A percentile compares a stretch with the other conserved stretches of the same genome.
Conservation (phyloP, 768 basidiomycete species). For the Leccinum truebloodii region DNA sequence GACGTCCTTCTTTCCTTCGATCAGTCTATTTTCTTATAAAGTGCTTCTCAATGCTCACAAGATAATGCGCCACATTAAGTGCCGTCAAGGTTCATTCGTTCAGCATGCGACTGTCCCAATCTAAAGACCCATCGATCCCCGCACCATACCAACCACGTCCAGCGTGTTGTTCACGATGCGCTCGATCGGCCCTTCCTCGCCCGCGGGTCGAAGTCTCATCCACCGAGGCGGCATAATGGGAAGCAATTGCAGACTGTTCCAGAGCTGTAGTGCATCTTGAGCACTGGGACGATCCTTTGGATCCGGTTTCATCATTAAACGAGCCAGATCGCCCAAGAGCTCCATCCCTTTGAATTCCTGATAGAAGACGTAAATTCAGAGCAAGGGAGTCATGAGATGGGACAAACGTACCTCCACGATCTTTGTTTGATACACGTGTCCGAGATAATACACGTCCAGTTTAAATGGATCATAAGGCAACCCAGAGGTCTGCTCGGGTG, state of each 20-base stretch:
- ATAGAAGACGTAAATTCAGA: neutral
- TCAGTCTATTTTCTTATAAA: neutral
- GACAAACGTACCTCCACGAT: slow-evolving; percentile 13
- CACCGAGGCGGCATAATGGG: slow-evolving; percentile 5
- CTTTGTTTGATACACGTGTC: slow-evolving; percentile 24
- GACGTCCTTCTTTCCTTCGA: no score
- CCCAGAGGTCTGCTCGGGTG: slow-evolving; percentile 23
- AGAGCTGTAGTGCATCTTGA: neutral
- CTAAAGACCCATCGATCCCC: slow-evolving; percentile 11
- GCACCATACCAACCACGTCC: slow-evolving; percentile 15
- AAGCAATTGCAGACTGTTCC: slow-evolving; percentile 9
- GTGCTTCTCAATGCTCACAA: neutral
- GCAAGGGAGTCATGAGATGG: neutral
- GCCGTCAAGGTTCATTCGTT: no score
- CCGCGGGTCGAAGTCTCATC: slow-evolving; percentile 8
- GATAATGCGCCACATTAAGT: neutral
- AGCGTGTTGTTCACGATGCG: slow-evolving; percentile 17
- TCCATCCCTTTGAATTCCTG: slow-evolving; percentile 15
- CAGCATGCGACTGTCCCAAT: no score
- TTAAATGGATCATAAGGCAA: slow-evolving; percentile 34
- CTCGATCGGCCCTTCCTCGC: slow-evolving; percentile 14
- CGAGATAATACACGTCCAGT: slow-evolving; percentile 31
- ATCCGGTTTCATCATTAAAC: slow-evolving; percentile 8
- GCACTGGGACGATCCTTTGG: slow-evolving; percentile 8
- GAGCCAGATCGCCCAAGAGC: neutral